Percentiles rank a stretch among this genome's conserved stretches.
These are phyloP conservation scores for Penicillium verrucosum DNA, from an alignment of 2,329 filamentous ascomycete genomes.

Conservation along the genomic window DNA sequence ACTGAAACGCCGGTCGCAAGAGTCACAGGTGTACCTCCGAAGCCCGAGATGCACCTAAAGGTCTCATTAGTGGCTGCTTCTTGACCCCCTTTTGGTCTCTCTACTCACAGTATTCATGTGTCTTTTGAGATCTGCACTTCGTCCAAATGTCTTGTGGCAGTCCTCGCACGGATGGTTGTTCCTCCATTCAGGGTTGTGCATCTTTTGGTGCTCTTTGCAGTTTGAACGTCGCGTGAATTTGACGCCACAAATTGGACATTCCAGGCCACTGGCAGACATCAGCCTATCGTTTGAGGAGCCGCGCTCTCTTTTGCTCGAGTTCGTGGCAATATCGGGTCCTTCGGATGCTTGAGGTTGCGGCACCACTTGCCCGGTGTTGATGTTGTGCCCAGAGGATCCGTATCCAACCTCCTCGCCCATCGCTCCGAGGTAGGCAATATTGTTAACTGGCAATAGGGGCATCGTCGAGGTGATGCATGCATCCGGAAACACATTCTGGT, in stretches of 20 bases:
- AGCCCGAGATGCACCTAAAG: slow-evolving; percentile 3
- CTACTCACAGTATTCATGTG: slow-evolving; percentile 53
- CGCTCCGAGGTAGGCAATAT: background rate
- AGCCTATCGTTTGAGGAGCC: slow-evolving; percentile 17
- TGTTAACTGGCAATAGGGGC: background rate
- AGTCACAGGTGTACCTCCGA: slow-evolving; percentile 13
- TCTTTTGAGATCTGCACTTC: slow-evolving; percentile 71
- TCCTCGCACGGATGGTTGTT: slow-evolving; percentile 68
- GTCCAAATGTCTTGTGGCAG: slow-evolving; percentile 74
- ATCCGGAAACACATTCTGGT: slow-evolving; percentile 9
- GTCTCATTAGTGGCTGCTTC: background rate
- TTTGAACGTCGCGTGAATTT: slow-evolving; percentile 83
- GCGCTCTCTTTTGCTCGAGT: background rate
- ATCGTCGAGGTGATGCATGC: background rate
- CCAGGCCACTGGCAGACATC: slow-evolving; percentile 59
- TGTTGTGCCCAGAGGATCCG: background rate
- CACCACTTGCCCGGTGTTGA: background rate
- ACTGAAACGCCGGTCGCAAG: slow-evolving; percentile 14
- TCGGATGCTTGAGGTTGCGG: slow-evolving; percentile 1
- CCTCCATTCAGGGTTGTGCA: slow-evolving; percentile 69
- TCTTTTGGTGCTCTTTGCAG: slow-evolving; percentile 81
- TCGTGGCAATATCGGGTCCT: background rate
- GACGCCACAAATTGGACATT: slow-evolving; percentile 72
- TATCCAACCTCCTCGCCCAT: background rate
- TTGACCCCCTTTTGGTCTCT: slow-evolving; percentile 27